phyloP scores from a whole-genome alignment of 441 rosid genomes.

The Bocquillonia castaneifolia region DNA sequence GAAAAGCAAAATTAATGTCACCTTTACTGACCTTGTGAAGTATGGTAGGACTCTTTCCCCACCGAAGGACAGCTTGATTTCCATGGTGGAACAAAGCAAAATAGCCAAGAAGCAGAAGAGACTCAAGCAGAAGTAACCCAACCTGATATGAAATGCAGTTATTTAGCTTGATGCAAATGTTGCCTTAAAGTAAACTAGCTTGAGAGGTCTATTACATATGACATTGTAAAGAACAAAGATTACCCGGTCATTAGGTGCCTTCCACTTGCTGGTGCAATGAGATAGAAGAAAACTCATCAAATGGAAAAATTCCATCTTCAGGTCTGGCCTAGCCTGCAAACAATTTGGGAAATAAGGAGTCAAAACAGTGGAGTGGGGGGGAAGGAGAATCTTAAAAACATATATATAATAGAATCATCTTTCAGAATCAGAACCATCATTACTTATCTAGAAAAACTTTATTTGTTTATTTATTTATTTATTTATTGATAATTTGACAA shows the following conservation, averaged over 20 bases:
- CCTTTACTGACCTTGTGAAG: constrained; percentile 65
- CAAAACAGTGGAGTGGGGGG: background rate
- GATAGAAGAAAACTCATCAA: constrained; percentile 74
- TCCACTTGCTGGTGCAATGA: constrained; percentile 74
- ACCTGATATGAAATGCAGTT: constrained; percentile 33
- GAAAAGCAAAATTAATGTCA: background rate
- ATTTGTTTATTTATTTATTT: no score
- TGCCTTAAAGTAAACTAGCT: background rate
- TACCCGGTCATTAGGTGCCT: constrained; percentile 62
- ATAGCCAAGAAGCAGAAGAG: constrained; percentile 62
- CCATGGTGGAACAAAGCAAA: constrained; percentile 67
- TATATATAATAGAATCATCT: background rate
- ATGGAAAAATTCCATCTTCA: constrained; percentile 77
- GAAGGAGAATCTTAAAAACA: background rate
- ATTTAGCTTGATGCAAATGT: constrained; percentile 10
- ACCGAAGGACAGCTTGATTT: constrained; percentile 77
- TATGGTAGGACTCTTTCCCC: constrained; percentile 82
- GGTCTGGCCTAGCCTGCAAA: constrained; percentile 66
- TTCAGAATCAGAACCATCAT: constrained; percentile 13
- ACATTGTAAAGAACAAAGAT: background rate
- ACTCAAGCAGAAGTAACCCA: constrained; percentile 66
- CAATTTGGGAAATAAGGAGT: constrained; percentile 10
- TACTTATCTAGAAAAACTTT: constrained; percentile 11
- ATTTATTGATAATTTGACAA: no score
- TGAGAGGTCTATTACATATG: no score